Base-by-base conservation (phyloP, 257 asterid genomes). In the Datura wrightii region DNA sequence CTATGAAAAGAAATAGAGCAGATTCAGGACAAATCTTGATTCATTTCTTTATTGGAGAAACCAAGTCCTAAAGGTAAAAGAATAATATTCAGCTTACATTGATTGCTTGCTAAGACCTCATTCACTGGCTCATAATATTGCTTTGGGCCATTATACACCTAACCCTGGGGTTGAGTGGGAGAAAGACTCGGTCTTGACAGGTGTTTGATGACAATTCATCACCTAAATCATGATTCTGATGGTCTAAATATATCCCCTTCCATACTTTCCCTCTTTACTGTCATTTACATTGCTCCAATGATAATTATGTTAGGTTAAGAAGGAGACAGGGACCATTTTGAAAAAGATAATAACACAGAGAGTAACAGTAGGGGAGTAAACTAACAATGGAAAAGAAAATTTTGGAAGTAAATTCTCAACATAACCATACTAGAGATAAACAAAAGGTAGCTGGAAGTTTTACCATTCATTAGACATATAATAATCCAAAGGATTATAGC, bases 401-500 rank as follows among this genome's bases (percentile, higher is more conserved):
- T 31, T 24, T 0, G n/a, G 63, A 63, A 31, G 34, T 31, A 31
- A 11, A 54, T 50, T 31, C 82, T 31, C 15, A 78, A 34, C 48
- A 78, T 14, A 78, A 31, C 46, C 19, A 78, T 52, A 52, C 1
- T 24, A 19, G 1, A 50, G 76, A 76, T 65, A 78, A 82, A 7
- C 19, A 15, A 31, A 63, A 85, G 59, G 80, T 42, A 39, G 31
- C 54, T 53, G 79, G 71, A 89, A 87, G 81, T n/a, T 54, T 65
- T 90, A 94, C 99, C 99, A 14, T 93, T 93, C 92, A 94, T 89
- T 82, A 96, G 92, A 84, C 98, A 94, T 52, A 89, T 8, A 85
- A 93, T 90, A 86, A 93, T 91, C 98, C 99, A 96, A 13, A 96
- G 90, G 83, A 96, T 90, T 89, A 96, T 90, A 90, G 98, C 94